Evolutionary conservation across 1,284 basidiomycete genomes (phyloP), one percentile per base, ranked within the genome.

Genomic region (Blastosporella zonata): DNA sequence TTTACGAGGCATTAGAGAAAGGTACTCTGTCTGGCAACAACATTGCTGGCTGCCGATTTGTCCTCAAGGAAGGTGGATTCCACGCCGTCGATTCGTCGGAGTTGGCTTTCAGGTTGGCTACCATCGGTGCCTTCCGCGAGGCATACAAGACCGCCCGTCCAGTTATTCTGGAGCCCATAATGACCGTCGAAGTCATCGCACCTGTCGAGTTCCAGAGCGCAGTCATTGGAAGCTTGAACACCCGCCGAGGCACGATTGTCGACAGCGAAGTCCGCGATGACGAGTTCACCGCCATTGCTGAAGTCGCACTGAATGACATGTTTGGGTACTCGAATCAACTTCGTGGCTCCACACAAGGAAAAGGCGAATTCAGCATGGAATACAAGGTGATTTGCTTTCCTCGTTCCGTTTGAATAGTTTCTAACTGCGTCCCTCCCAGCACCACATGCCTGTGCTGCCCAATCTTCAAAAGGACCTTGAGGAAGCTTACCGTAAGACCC

Each of bases 71-170:
- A 65, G 97, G 97, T 68, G 86, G 82, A 3, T 89, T 83, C 66
- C 97, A 99, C 69, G 79, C 85, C n/a, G 93, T 97, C 59, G 97
- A 99, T 76, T 99, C 96, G 34, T 94, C 90, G 54, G 97, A 99
- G 67, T 71, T 98, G 55, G 95, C 97, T 31, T 99, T 99, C 82
- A 81, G 93, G 44, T 77, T 95, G 22, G 90, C 91, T 5, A 84
- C 90, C 2, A 87, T 94, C 36, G 90, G 93, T 52, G 96, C 96
- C 1, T 95, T 98, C 82, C 83, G 92, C 52, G 96, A 98, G 62
- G 86, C 88, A 1, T 98, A 90, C 75, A 74, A 76, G 55, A 81
- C 81, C 55, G 86, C 93, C 18, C 74, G 73, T 38, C 86, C 93
- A 0, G 85, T 93, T 49, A 89, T 99, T 50, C 75, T 99, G 31